phyloP scores from a whole-genome alignment of 2,329 filamentous ascomycete species.

The Paraphaeosphaeria sporulosa region DNA sequence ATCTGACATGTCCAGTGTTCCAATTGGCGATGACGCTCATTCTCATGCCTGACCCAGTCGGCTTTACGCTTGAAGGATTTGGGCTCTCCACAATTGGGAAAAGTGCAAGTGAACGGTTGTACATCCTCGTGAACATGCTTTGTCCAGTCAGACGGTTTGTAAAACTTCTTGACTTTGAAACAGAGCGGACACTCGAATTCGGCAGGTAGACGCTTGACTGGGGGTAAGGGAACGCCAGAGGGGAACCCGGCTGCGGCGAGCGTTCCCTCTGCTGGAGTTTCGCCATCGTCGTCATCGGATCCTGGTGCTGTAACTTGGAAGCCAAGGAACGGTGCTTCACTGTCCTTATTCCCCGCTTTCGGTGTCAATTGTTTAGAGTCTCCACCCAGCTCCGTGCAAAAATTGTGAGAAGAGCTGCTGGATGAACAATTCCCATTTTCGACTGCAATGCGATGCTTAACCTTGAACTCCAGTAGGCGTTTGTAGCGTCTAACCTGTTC shows the following conservation, averaged over 20 bases:
- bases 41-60: conserved; percentile 94
- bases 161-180: conserved; percentile 83
- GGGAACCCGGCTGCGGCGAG: conserved; percentile 80
- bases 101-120: conserved; percentile 92
- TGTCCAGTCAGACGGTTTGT: conserved; percentile 95
- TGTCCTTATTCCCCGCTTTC: conserved; percentile 65
- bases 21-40: conserved; percentile 85
- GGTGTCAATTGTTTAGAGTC: conserved; percentile 67
- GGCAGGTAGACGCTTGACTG: conserved; percentile 77
- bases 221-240: conserved; percentile 80
- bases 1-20: conserved; percentile 91
- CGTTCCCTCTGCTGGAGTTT: conserved; percentile 70
- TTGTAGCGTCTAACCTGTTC: conserved; percentile 85
- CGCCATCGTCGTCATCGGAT: conserved; percentile 69
- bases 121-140: conserved; percentile 96
- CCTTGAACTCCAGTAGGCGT: conserved; percentile 71
- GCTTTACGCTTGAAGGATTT: conserved; percentile 96
- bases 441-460: conserved; percentile 72
- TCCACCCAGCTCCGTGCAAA: conserved; percentile 75
- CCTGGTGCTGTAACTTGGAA: conserved; percentile 65
- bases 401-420: conserved; percentile 47
- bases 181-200: conserved; percentile 91
- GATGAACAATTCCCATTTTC: conserved; percentile 66
- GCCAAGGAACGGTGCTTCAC: conserved; percentile 63
- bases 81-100: conserved; percentile 79